Conservation (phyloP, 2,329 filamentous ascomycete species). For the Alternaria metachromatica region DNA sequence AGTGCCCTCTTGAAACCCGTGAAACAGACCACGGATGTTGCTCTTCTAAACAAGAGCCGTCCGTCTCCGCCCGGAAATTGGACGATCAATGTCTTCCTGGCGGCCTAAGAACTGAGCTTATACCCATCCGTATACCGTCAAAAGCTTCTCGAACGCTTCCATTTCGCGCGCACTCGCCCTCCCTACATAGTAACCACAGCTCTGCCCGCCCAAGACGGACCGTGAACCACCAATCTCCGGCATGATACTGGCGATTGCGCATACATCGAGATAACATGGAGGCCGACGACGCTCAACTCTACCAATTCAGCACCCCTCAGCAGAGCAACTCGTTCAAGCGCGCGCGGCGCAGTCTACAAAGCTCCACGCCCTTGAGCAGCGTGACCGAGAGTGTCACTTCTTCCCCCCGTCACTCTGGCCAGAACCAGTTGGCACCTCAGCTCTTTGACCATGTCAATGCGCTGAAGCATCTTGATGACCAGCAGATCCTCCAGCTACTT, state of each 20-base stretch:
- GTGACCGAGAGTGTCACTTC: constrained; percentile 47
- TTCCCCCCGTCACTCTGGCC: constrained; percentile 44
- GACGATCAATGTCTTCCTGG: constrained; percentile 51
- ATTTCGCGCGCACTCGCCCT: constrained; percentile 33
- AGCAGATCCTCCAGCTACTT: constrained; percentile 47
- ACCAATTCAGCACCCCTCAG: constrained; percentile 46
- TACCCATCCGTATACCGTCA: constrained; percentile 39
- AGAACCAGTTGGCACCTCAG: constrained; percentile 43
- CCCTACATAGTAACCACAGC: constrained; percentile 37
- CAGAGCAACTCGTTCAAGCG: constrained; percentile 47
- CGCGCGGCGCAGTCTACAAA: constrained; percentile 47
- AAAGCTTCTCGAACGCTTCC: constrained; percentile 48
- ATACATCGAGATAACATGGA: constrained; percentile 46
- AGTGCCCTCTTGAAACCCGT: constrained; percentile 35
- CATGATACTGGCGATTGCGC: constrained; percentile 43
- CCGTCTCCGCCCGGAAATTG: constrained; percentile 49
- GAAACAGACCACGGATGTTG: constrained; percentile 26
- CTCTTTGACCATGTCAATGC: constrained; percentile 50
- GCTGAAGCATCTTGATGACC: constrained; percentile 49
- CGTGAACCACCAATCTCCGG: constrained; percentile 42
- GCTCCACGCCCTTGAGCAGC: constrained; percentile 45
- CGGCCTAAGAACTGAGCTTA: constrained; percentile 44
- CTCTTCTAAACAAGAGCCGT: constrained; percentile 48
- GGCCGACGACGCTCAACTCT: constrained; percentile 46
- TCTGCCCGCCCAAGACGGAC: constrained; percentile 38